Base-by-base conservation (phyloP, 106 monocot genomes). In the Dactylorhiza incarnata region DNA sequence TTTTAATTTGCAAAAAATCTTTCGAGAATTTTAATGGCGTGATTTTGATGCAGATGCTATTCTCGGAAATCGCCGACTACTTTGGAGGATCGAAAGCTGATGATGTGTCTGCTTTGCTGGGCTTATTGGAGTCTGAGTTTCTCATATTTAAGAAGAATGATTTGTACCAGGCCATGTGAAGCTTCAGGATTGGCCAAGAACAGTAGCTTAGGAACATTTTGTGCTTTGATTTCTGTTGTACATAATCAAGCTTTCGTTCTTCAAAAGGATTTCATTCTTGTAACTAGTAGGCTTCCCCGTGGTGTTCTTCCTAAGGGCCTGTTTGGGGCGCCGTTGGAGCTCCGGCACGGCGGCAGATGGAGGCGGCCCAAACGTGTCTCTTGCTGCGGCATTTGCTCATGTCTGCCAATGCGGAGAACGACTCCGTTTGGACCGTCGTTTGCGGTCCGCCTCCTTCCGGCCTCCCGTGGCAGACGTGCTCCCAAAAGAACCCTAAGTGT, bases 71-170 rank as follows among this genome's bases (percentile, higher is more conserved):
- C 1, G 37, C 75, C 17, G 68, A 80, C 62, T 82, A 87, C 49
- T 96, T 96, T 29, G 81, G 73, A 10, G 88, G 82, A 73, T 89
- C 84, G 11, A 72, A 73, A 37, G 73, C 74, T 58, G 87, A 87
- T 4, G 26, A 2, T 26, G 78, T 97, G 13, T 19, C 79, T 29
- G 73, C 82, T 47, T 65, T 91, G 13, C 75, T 97, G 74, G 68
- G 71, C 70, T 9, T 15, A 45, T 84, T 97, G 11, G 97, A 97
- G 79, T 48, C 87, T 44, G 83, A 93, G 22, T 97, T 93, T 70
- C 9, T 86, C 20, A 68, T 97, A 78, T 97, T 81, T 63, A 94
- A 81, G 89, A 97, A 94, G 73, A 97, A 91, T 67, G 84, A 72
- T 49, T 23, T 89, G 76, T 97, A 94, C 81, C 79, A 63, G 45